Conservation (phyloP, 2,329 filamentous ascomycete species). For the Hortaea sp. region DNA sequence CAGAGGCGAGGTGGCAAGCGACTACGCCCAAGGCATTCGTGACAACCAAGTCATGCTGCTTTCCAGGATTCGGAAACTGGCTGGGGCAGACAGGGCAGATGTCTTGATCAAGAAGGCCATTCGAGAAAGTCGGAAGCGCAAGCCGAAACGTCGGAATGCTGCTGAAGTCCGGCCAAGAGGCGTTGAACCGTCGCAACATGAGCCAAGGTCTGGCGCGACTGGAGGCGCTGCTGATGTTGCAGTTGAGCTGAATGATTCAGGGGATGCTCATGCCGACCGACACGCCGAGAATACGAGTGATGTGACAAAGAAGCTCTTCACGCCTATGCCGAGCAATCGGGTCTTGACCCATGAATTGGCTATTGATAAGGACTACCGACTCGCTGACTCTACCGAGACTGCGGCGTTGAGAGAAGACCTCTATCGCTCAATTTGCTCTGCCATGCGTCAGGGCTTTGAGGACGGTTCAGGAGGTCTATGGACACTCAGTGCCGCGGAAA, state of each 20-base stretch:
- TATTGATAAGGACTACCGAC: slow-evolving; percentile 67
- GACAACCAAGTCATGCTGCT: slow-evolving; percentile 73
- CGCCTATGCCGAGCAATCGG: slow-evolving; percentile 60
- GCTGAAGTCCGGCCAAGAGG: slow-evolving; percentile 63
- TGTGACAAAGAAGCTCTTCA: slow-evolving; percentile 38
- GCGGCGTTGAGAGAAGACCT: slow-evolving; percentile 48
- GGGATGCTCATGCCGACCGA: slow-evolving; percentile 27
- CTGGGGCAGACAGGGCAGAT: slow-evolving; percentile 61
- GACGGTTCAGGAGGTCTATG: slow-evolving; percentile 56
- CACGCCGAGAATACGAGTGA: slow-evolving; percentile 24
- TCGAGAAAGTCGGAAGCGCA: slow-evolving; percentile 56
- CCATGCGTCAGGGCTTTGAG: slow-evolving; percentile 54
- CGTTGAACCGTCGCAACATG: slow-evolving; percentile 20
- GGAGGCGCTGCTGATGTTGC: neutral
- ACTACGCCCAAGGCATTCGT: slow-evolving; percentile 71
- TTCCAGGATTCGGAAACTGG: slow-evolving; percentile 68
- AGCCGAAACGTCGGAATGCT: slow-evolving; percentile 53
- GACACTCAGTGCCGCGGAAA: slow-evolving; percentile 60
- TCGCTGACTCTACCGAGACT: slow-evolving; percentile 45
- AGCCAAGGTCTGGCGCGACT: slow-evolving; percentile 2
- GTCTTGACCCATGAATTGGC: slow-evolving; percentile 69
- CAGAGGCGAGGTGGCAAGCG: slow-evolving; percentile 59
- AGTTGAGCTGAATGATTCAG: slow-evolving; percentile 8
- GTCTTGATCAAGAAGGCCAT: slow-evolving; percentile 66
- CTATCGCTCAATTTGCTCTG: slow-evolving; percentile 48